A percentile compares a stretch with the other conserved stretches of the same genome.
phyloP scores from a whole-genome alignment of 2,329 filamentous ascomycete genomes.

The Diplodia sapinea region DNA sequence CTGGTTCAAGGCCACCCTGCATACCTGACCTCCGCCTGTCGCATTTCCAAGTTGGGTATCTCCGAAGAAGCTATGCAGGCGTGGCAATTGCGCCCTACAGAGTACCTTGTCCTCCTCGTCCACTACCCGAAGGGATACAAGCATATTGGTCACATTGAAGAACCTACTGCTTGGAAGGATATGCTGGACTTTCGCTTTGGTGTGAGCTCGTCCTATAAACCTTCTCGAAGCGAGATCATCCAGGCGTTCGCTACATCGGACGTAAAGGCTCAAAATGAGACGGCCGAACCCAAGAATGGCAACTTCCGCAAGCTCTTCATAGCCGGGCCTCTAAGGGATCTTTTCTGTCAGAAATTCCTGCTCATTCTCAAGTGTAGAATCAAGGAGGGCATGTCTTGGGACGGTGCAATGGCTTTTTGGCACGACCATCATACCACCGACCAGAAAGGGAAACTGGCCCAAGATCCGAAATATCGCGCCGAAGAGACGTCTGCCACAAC shows the following conservation, averaged over 20 bases:
- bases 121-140: slow-evolving; percentile 68
- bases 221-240: slow-evolving; percentile 62
- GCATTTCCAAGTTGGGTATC: slow-evolving; percentile 72
- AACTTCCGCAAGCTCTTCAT: slow-evolving; percentile 69
- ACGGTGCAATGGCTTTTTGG: slow-evolving; percentile 64
- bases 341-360: slow-evolving; percentile 70
- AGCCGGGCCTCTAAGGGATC: slow-evolving; percentile 70
- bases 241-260: slow-evolving; percentile 55
- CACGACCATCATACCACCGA: slow-evolving; percentile 20
- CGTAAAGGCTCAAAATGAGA: slow-evolving; percentile 29
- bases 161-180: slow-evolving; percentile 18
- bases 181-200: slow-evolving; percentile 69
- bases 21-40: slow-evolving; percentile 71
- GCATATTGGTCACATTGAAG: slow-evolving; percentile 54
- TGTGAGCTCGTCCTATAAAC: slow-evolving; percentile 74
- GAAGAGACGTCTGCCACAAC: slow-evolving; percentile 35
- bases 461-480: slow-evolving; percentile 29
- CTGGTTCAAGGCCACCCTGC: slow-evolving; percentile 55
- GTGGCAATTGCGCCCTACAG: slow-evolving; percentile 70
- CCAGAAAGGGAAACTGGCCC: slow-evolving; percentile 33
- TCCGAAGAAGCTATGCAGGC: slow-evolving; percentile 76
- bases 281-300: slow-evolving; percentile 15
- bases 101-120: slow-evolving; percentile 77
- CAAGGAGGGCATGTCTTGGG: slow-evolving; percentile 64
- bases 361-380: slow-evolving; percentile 66